These are phyloP conservation scores for Hypoxylon fragiforme DNA, from an alignment of 495 filamentous ascomycete genomes.

Conservation along the genomic window DNA sequence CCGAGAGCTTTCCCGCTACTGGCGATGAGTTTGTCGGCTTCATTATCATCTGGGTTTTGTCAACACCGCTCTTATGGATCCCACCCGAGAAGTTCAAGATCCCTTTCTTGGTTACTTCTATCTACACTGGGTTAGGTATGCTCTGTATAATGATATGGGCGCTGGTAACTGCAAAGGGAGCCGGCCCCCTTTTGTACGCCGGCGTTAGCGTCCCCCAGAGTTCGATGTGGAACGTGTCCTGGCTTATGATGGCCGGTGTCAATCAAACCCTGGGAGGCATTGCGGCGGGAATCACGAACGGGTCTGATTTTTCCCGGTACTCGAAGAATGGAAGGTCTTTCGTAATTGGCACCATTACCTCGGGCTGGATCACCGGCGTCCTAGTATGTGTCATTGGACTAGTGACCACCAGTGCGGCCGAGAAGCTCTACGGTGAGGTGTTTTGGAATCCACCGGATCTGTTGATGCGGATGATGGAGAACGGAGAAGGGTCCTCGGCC, in stretches of 20 bases:
- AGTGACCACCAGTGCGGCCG: slow-evolving; percentile 42
- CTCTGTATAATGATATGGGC: slow-evolving; percentile 47
- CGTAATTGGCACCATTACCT: slow-evolving; percentile 41
- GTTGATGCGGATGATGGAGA: slow-evolving; percentile 33
- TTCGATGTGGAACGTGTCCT: slow-evolving; percentile 30
- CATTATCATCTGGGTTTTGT: slow-evolving; percentile 45
- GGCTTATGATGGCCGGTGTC: slow-evolving; percentile 44
- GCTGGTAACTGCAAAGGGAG: slow-evolving; percentile 38
- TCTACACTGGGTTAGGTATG: slow-evolving; percentile 39
- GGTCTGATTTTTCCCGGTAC: slow-evolving; percentile 46
- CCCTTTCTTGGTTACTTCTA: slow-evolving; percentile 38
- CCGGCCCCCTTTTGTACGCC: slow-evolving; percentile 33
- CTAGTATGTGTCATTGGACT: slow-evolving; percentile 38
- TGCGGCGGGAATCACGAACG: slow-evolving; percentile 47
- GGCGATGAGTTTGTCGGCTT: slow-evolving; percentile 49
- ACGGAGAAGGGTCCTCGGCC: slow-evolving; percentile 34
- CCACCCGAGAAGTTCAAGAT: slow-evolving; percentile 48
- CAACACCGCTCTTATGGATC: slow-evolving; percentile 44
- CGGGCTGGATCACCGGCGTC: slow-evolving; percentile 36
- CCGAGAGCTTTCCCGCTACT: slow-evolving; percentile 42
- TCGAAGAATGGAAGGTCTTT: slow-evolving; percentile 33
- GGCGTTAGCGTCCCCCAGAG: slow-evolving; percentile 29
- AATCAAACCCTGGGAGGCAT: slow-evolving; percentile 39
- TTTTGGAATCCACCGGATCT: slow-evolving; percentile 46
- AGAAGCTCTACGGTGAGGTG: slow-evolving; percentile 45